Evolutionary conservation across 768 basidiomycete genomes (phyloP).

Genomic region (Asterophora lycoperdoides): DNA sequence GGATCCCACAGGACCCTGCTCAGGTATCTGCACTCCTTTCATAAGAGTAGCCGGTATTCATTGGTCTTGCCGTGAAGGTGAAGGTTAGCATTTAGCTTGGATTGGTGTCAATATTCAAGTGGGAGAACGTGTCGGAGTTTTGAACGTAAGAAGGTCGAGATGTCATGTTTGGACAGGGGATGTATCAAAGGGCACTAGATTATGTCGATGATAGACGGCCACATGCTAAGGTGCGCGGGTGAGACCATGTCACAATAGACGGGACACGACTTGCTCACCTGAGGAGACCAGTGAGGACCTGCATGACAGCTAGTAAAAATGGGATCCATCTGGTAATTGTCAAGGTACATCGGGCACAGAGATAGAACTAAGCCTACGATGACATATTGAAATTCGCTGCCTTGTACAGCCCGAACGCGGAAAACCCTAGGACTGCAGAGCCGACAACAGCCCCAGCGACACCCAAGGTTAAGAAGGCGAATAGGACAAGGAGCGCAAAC

Average conservation of each 20-base stretch:
- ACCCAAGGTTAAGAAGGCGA: conserved; percentile 38
- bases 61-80: too few relatives aligned
- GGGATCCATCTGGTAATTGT: conserved; percentile 38
- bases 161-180: too few relatives aligned
- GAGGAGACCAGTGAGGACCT: conserved; percentile 38
- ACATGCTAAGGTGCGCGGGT: conserved; percentile 26
- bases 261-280: conserved; percentile 25
- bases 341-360: conserved; percentile 2
- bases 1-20: too few relatives aligned
- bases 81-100: too few relatives aligned
- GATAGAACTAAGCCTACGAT: conserved; percentile 31
- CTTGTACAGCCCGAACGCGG: conserved; percentile 41
- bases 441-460: conserved; percentile 44
- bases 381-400: conserved; percentile 47
- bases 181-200: conserved; percentile 23
- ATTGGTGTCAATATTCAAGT: too few relatives aligned
- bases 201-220: conserved; percentile 44
- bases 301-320: conserved; percentile 39
- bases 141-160: too few relatives aligned
- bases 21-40: too few relatives aligned
- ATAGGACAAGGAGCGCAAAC: conserved; percentile 43
- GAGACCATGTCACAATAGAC: not conserved
- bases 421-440: conserved; percentile 42
- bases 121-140: too few relatives aligned
- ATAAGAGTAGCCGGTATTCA: too few relatives aligned